Evolutionary conservation across 176 grass and related monocot genomes (phyloP).

Genomic region (Raddia distichophylla): DNA sequence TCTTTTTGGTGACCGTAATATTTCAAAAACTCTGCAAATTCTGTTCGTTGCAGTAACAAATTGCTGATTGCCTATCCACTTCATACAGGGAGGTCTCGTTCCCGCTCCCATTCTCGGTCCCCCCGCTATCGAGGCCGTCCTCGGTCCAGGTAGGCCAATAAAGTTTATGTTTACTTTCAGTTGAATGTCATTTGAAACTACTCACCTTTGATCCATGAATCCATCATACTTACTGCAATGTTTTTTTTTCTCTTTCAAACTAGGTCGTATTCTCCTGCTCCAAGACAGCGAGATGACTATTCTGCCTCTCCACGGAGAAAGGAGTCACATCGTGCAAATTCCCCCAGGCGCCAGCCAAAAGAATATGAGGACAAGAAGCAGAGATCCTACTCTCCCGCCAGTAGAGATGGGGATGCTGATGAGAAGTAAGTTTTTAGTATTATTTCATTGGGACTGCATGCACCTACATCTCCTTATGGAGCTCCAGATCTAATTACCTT

Average conservation of each 20-base stretch:
- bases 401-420: conserved; percentile 48
- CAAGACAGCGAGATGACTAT: conserved; percentile 60
- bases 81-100: conserved; percentile 71
- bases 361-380: conserved; percentile 49
- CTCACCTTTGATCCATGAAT: background rate
- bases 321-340: conserved; percentile 44
- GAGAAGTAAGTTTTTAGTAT: conserved; percentile 54
- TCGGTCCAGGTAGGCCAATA: conserved; percentile 62
- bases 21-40: conserved; percentile 8
- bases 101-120: conserved; percentile 72
- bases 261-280: conserved; percentile 82
- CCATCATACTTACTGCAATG: too few relatives aligned
- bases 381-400: conserved; percentile 58
- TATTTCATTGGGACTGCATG: background rate
- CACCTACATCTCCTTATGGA: conserved; percentile 10
- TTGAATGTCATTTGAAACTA: conserved; percentile 7
- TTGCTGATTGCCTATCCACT: conserved; percentile 25
- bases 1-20: background rate
- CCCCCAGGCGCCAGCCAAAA: conserved; percentile 51
- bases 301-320: conserved; percentile 66
- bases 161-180: conserved; percentile 4
- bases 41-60: background rate
- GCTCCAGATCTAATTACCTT: background rate
- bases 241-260: conserved; percentile 1
- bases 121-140: conserved; percentile 66